A percentile compares a stretch with the other conserved stretches of the same genome.
Conservation (phyloP, 176 grass and related monocot species). For the Sorghum bicolor region Sorghum_bicolor_NCBIv3 NC_012878.2:56389001-56389500, state of each 20-base stretch:
- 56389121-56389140: too few species aligned
- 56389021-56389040: not conserved
- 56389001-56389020: not conserved
- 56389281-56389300: conserved; percentile 11
- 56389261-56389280: fast-evolving
- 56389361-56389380: not conserved
- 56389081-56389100: not conserved
- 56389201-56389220: not conserved
- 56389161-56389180: conserved; percentile 19
- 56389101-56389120: too few species aligned
- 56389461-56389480: not conserved
- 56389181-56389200: fast-evolving
- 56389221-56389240: not conserved
- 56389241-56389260: not conserved
- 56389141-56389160: conserved; percentile 1
- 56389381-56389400: not conserved
- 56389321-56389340: not conserved
- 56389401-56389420: not conserved
- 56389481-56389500: not conserved
- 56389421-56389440: not conserved
- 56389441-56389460: too few species aligned
- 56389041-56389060: not conserved
- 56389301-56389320: fast-evolving
- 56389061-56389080: conserved; percentile 17
- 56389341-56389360: not conserved